Evolutionary conservation across 2,329 filamentous ascomycete genomes (phyloP), one percentile per base, ranked within the genome.

Genomic region (Ophiostoma sp.): DNA sequence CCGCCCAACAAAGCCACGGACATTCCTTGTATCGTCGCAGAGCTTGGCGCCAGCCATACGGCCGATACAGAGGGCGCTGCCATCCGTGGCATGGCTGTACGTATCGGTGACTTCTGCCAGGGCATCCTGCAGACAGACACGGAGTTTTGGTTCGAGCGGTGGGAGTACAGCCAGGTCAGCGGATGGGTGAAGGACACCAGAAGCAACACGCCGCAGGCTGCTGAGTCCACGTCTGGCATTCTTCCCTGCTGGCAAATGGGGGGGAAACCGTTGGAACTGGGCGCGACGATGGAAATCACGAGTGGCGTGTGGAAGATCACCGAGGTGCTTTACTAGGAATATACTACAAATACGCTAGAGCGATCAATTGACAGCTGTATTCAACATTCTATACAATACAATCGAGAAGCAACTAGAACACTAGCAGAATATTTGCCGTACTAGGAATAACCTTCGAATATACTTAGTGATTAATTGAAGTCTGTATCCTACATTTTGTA

Each of bases 61-160:
- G 5, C 12, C 7, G 5, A 40, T 4, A 8, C 14, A 7, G 12
- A 1, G 8, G 60, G 40, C 6, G 16, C 40, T 63, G 27, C 27
- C 27, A 63, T 44, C 38, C 60, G 60, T 16, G 60, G 60, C 7
- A 63, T 63, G 38, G 60, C 38, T 42, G 38, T 63, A 7, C 38
- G 60, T 9, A 64, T 47, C n/a, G 63, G 63, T 14, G 41, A 47
- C 36, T 64, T 45, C 8, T 64, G 41, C n/a, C 63, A 64, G 9
- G 63, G 14, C 11, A 47, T 64, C 11, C 18, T 64, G 7, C 63
- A 64, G 9, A 45, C 42, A n/a, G 42, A 11, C 3, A 44, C 11
- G 12, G 63, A 45, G n/a, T 64, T 64, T 36, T 64, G 63, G 63
- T 64, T 45, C 18, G 41, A 64, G 11, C 63, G 18, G 6, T 64